Evolutionary conservation across 2,329 filamentous ascomycete genomes (phyloP).

Genomic region (Dactylellina drechsleri): DNA sequence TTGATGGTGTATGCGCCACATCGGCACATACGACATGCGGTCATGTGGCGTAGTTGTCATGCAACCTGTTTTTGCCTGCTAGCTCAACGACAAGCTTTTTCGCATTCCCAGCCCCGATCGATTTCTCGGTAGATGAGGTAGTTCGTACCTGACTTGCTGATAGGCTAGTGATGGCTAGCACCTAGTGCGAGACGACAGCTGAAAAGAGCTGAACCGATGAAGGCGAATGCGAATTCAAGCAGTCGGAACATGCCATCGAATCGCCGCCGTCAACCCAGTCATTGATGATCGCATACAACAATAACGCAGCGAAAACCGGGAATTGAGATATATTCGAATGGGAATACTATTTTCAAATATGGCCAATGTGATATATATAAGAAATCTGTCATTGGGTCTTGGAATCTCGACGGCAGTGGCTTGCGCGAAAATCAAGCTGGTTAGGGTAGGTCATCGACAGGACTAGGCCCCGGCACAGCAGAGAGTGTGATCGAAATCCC

Average conservation of each 20-base stretch:
- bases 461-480: conserved; percentile 9
- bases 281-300: not conserved
- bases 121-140: conserved; percentile 30
- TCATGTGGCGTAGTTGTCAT: conserved; percentile 45
- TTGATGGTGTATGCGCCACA: conserved; percentile 1
- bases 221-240: not conserved
- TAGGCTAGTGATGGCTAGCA: conserved; percentile 16
- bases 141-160: conserved; percentile 18
- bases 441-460: conserved; percentile 20
- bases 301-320: not conserved
- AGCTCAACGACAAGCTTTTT: not conserved
- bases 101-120: not conserved
- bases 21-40: not conserved
- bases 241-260: not conserved
- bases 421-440: conserved; percentile 44
- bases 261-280: not conserved
- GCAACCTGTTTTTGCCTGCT: conserved; percentile 10
- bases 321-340: not conserved
- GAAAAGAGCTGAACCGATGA: not conserved
- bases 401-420: conserved; percentile 15
- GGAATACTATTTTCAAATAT: not conserved
- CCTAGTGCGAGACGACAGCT: not conserved
- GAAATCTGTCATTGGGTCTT: no score
- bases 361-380: conserved; percentile 23
- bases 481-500: conserved; percentile 1